Conservation (phyloP, 495 filamentous ascomycete species). For the Neurospora sp. region DNA sequence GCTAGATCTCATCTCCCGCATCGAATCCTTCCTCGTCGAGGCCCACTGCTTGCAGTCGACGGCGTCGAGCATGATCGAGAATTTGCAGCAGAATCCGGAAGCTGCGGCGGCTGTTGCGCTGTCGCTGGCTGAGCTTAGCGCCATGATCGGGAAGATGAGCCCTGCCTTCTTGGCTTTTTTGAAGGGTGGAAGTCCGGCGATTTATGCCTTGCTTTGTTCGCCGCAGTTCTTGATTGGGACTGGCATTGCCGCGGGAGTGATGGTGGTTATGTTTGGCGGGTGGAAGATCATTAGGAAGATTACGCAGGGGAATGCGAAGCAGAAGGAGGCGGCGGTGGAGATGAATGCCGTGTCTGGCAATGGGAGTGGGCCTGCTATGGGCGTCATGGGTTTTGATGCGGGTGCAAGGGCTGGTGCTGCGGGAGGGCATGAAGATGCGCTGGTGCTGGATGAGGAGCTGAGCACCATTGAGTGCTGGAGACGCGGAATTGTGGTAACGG, state of each 20-base stretch:
- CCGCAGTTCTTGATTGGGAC: constrained; percentile 92
- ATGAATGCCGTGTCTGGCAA: constrained; percentile 23
- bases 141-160: constrained; percentile 70
- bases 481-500: constrained; percentile 53
- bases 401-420: neutral
- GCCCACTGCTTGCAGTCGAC: constrained; percentile 79
- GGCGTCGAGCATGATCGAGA: constrained; percentile 73
- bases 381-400: neutral
- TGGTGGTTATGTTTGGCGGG: constrained; percentile 86
- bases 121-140: constrained; percentile 83
- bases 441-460: constrained; percentile 42
- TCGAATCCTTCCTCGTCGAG: constrained; percentile 68
- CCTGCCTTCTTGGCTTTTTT: constrained; percentile 64
- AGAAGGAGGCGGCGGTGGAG: constrained; percentile 45
- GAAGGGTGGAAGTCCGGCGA: constrained; percentile 68
- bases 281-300: constrained; percentile 95
- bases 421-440: constrained; percentile 28
- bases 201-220: constrained; percentile 77
- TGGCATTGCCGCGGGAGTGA: constrained; percentile 79
- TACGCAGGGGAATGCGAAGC: constrained; percentile 29
- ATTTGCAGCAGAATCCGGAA: constrained; percentile 82
- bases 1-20: constrained; percentile 51
- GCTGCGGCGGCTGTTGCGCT: constrained; percentile 91
- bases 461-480: constrained; percentile 73
- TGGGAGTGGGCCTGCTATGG: neutral